Conservation (phyloP, 2,329 filamentous ascomycete species). For the Diaporthe sp. region DNA sequence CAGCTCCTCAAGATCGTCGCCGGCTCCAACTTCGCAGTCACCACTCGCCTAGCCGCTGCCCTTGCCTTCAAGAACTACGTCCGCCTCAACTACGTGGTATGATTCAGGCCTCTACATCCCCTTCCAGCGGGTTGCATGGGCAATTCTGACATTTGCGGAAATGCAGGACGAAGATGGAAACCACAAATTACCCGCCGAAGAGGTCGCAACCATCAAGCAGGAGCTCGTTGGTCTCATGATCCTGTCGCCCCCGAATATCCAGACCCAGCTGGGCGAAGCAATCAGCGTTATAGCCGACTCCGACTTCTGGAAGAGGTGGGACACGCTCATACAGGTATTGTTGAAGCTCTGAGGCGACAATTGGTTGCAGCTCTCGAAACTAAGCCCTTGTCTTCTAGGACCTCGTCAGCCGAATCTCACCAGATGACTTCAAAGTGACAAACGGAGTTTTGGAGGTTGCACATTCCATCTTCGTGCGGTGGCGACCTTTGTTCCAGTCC, state of each 20-base stretch:
- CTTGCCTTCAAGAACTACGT: slow-evolving; percentile 99
- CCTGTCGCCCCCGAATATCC: slow-evolving; percentile 85
- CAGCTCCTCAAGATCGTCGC: slow-evolving; percentile 91
- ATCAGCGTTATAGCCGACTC: slow-evolving; percentile 98
- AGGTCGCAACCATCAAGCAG: slow-evolving; percentile 91
- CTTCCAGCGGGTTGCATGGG: background rate
- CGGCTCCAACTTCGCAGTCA: slow-evolving; percentile 76
- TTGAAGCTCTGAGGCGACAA: slow-evolving; percentile 34
- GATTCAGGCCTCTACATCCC: slow-evolving; percentile 47
- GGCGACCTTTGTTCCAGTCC: slow-evolving; percentile 93
- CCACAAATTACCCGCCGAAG: slow-evolving; percentile 86
- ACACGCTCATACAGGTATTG: slow-evolving; percentile 89
- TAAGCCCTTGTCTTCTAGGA: slow-evolving; percentile 65
- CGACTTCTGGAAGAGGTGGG: slow-evolving; percentile 96
- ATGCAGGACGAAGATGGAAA: slow-evolving; percentile 87
- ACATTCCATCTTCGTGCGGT: slow-evolving; percentile 97
- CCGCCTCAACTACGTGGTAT: slow-evolving; percentile 87
- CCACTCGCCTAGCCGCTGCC: slow-evolving; percentile 87
- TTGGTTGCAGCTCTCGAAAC: background rate
- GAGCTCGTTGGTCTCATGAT: slow-evolving; percentile 98
- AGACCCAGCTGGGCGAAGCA: slow-evolving; percentile 94
- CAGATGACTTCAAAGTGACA: slow-evolving; percentile 85
- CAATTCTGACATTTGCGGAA: slow-evolving; percentile 26
- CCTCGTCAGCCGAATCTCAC: slow-evolving; percentile 87
- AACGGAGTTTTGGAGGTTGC: slow-evolving; percentile 96